Percentiles rank a stretch among this genome's conserved stretches.
Conservation (phyloP, 371 early-diverging fungal species). For the Rhizopus arrhizus region DNA sequence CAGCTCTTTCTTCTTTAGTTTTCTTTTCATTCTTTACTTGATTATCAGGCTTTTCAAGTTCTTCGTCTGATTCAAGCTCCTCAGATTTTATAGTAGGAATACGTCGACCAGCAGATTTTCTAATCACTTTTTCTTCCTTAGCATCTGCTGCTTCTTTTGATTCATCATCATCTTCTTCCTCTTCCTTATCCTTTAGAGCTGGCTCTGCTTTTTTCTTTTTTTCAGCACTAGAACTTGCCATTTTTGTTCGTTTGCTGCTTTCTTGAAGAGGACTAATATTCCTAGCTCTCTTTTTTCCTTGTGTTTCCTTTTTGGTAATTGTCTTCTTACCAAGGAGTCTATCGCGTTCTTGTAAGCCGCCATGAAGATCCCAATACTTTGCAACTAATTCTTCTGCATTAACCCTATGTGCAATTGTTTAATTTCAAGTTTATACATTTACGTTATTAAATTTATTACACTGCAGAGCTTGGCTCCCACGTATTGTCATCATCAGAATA, state of each 20-base stretch:
- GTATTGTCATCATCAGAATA: background rate
- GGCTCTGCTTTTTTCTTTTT: background rate
- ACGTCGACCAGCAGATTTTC: background rate
- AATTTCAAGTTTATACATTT: background rate
- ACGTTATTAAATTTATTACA: background rate
- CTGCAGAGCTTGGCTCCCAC: background rate
- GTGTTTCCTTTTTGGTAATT: background rate
- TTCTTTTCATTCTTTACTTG: background rate
- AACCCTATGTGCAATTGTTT: background rate
- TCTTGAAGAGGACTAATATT: background rate
- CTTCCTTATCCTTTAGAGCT: background rate
- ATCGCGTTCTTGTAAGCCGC: background rate
- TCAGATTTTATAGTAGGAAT: constrained; percentile 17
- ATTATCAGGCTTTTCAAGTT: background rate
- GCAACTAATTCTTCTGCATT: background rate
- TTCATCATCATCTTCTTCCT: background rate
- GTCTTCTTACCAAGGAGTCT: background rate
- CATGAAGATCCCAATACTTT: background rate
- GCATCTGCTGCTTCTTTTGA: background rate
- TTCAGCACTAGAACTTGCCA: background rate
- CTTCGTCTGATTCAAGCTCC: constrained; percentile 13
- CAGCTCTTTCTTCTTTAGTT: background rate
- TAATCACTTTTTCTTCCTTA: background rate
- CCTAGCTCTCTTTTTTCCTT: background rate
- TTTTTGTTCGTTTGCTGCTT: too few relatives aligned